Conservation (phyloP, 306 rosid species). For the Inga leiocalycina region DNA sequence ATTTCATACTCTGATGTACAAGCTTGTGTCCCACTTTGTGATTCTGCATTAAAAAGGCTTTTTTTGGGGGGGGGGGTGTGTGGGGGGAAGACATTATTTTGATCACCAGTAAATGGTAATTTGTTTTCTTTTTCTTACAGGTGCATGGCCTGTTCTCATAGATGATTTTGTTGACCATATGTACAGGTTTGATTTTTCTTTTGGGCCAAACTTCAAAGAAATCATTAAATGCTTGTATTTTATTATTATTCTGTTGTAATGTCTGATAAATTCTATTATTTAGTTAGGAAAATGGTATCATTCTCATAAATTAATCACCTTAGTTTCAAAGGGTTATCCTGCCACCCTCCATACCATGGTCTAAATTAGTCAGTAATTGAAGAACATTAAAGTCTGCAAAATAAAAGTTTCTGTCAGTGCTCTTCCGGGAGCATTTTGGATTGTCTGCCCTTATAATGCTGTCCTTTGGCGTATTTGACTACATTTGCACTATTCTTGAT, state of each 20-base stretch:
- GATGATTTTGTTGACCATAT: conserved; percentile 96
- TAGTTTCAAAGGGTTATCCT: background rate
- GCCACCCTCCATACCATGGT: background rate
- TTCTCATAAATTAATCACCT: background rate
- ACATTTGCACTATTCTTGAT: background rate
- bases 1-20: too few relatives aligned
- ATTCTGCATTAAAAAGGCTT: background rate
- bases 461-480: background rate
- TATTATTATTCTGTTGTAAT: background rate
- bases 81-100: background rate
- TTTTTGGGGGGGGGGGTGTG: background rate
- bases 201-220: background rate
- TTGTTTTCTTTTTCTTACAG: conserved; percentile 44
- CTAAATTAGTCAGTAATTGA: background rate
- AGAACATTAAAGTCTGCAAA: background rate
- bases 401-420: background rate
- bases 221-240: conserved; percentile 6
- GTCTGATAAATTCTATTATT: conserved; percentile 17
- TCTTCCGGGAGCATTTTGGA: background rate
- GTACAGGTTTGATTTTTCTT: conserved; percentile 78
- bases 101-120: background rate
- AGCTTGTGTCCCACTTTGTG: background rate
- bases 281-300: background rate
- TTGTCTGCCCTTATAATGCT: background rate
- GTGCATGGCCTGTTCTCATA: conserved; percentile 98